Conservation (phyloP, 2,329 filamentous ascomycete species). For the Pezicula neosporulosa region DNA sequence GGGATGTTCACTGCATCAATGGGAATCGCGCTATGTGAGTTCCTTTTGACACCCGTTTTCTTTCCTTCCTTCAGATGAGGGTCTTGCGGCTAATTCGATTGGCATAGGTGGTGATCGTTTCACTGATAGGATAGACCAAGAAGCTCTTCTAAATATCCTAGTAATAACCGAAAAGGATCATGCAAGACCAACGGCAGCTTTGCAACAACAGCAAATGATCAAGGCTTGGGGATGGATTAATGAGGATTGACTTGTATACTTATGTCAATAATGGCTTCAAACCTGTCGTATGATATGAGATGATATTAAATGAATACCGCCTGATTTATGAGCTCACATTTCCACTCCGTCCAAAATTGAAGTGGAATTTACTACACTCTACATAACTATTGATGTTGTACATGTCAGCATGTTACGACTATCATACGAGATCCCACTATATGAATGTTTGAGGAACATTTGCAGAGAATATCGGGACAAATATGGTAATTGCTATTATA, state of each 20-base stretch:
- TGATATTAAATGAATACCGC: too few species aligned
- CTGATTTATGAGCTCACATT: too few species aligned
- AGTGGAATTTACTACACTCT: too few species aligned
- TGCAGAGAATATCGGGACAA: too few species aligned
- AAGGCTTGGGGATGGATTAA: conserved; percentile 1
- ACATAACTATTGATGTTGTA: too few species aligned
- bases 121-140: conserved; percentile 31
- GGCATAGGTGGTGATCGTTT: conserved; percentile 37
- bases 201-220: conserved; percentile 5
- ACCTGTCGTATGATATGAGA: too few species aligned
- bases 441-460: too few species aligned
- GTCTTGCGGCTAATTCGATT: not conserved
- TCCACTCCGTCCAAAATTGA: too few species aligned
- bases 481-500: too few species aligned
- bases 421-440: too few species aligned
- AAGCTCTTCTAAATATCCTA: conserved; percentile 33
- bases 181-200: conserved; percentile 11
- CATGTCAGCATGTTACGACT: too few species aligned
- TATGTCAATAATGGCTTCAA: too few species aligned
- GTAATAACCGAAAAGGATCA: conserved; percentile 26
- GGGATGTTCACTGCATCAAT: conserved; percentile 51
- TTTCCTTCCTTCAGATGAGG: not conserved
- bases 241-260: not conserved
- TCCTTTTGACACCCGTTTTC: not conserved
- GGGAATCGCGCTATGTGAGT: conserved; percentile 48